Conservation (phyloP, 1,284 basidiomycete species). For the Malassezia nana region DNA sequence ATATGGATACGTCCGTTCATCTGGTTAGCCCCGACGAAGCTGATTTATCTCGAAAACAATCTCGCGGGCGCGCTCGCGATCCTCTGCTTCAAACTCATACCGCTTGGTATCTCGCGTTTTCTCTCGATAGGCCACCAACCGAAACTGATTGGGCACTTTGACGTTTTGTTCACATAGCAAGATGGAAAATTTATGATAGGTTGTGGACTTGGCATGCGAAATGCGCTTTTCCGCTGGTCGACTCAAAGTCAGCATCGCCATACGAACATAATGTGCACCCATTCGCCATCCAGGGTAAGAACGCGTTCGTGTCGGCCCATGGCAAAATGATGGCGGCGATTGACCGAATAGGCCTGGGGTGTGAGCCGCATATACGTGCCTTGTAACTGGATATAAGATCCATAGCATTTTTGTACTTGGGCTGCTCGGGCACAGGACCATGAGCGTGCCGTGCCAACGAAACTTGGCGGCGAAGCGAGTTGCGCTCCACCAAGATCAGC, state of each 20-base stretch:
- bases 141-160: conserved; percentile 73
- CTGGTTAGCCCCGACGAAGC: background rate
- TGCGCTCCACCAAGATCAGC: conserved; percentile 67
- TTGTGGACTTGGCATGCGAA: conserved; percentile 56
- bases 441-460: background rate
- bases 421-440: conserved; percentile 16
- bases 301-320: conserved; percentile 79
- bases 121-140: conserved; percentile 64
- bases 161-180: conserved; percentile 70
- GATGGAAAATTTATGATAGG: conserved; percentile 82
- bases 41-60: conserved; percentile 35
- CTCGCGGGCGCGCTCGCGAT: conserved; percentile 51
- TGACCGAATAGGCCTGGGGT: conserved; percentile 75
- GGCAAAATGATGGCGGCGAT: conserved; percentile 73
- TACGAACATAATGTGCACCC: conserved; percentile 66
- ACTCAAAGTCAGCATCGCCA: background rate
- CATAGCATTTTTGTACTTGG: conserved; percentile 46
- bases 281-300: conserved; percentile 87
- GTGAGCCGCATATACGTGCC: conserved; percentile 2
- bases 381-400: conserved; percentile 57
- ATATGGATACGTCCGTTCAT: background rate
- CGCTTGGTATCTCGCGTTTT: conserved; percentile 62
- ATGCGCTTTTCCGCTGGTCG: conserved; percentile 28
- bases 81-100: conserved; percentile 96
- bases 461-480: background rate